phyloP scores from a whole-genome alignment of 345 rosid species.

The Citrus unshiu region DNA sequence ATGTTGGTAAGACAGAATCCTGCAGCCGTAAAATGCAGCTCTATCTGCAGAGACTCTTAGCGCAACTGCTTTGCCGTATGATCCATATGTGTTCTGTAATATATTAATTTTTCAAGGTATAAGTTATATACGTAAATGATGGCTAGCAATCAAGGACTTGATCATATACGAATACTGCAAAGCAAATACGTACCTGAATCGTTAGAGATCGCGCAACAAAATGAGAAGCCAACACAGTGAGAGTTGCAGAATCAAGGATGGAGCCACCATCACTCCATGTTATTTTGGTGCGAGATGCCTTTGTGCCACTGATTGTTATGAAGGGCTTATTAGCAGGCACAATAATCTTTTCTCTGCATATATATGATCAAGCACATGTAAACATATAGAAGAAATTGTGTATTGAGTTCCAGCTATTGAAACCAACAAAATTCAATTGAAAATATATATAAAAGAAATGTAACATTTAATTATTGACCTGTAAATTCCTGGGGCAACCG shows the following conservation, averaged over 20 bases:
- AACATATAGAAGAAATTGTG: too few relatives aligned
- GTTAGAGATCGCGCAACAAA: constrained; percentile 64
- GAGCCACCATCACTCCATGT: constrained; percentile 26
- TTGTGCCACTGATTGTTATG: constrained; percentile 70
- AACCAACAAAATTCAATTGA: too few relatives aligned
- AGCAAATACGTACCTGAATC: constrained; percentile 24
- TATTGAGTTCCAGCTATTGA: too few relatives aligned
- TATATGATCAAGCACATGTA: background rate
- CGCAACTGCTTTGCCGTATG: constrained; percentile 52
- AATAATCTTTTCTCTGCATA: constrained; percentile 47
- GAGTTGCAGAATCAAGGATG: constrained; percentile 49
- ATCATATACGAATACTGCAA: background rate
- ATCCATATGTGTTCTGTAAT: constrained; percentile 57
- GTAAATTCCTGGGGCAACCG: constrained; percentile 73
- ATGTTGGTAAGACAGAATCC: constrained; percentile 62
- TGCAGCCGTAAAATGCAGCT: constrained; percentile 63
- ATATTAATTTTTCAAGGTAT: too few relatives aligned
- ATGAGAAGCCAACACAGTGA: constrained; percentile 56
- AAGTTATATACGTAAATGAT: too few relatives aligned
- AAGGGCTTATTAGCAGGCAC: constrained; percentile 69
- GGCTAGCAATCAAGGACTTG: too few relatives aligned
- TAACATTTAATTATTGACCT: constrained; percentile 28
- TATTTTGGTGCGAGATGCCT: constrained; percentile 39
- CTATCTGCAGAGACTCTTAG: constrained; percentile 59
- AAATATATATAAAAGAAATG: too few relatives aligned